Percentiles rank a stretch among this genome's conserved stretches.
Conservation (phyloP, 2,329 filamentous ascomycete species). For the Coniochaeta sp. region DNA sequence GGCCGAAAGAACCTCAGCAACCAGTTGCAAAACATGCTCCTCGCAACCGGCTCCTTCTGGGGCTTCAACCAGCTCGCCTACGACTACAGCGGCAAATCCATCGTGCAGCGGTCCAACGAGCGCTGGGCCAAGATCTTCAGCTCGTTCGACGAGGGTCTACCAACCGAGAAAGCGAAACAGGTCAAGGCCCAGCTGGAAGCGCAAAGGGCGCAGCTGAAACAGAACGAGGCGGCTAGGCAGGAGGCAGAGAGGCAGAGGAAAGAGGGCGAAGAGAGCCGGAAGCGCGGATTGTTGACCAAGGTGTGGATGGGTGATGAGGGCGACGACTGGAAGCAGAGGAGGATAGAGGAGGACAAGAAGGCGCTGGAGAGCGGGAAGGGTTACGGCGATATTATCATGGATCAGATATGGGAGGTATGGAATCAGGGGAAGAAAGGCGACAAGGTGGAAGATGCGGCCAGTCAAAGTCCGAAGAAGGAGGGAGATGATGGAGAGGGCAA, state of each 20-base stretch:
- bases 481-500: constrained; percentile 12
- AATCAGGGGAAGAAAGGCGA: constrained; percentile 18
- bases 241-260: constrained; percentile 10
- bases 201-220: constrained; percentile 32
- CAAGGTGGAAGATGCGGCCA: constrained; percentile 14
- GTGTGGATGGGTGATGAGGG: constrained; percentile 53
- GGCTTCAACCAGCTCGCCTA: constrained; percentile 47
- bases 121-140: constrained; percentile 35
- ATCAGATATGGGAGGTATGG: constrained; percentile 50
- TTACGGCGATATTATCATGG: constrained; percentile 47
- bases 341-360: constrained; percentile 42
- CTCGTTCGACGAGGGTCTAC: constrained; percentile 32
- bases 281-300: constrained; percentile 28
- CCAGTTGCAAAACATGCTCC: constrained; percentile 37
- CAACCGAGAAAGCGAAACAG: constrained; percentile 41
- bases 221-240: constrained; percentile 17
- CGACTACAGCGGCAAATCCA: constrained; percentile 49
- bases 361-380: constrained; percentile 49
- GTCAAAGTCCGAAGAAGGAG: constrained; percentile 9
- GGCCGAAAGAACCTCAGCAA: constrained; percentile 5
- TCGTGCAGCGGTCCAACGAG: constrained; percentile 37
- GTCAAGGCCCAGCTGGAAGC: constrained; percentile 39
- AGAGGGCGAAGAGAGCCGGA: constrained; percentile 15
- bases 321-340: constrained; percentile 46
- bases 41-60: constrained; percentile 42